Percentiles rank a stretch among this genome's conserved stretches.
These are phyloP conservation scores for Xylaria multiplex DNA, from an alignment of 2,329 filamentous ascomycete genomes.

Conservation along the genomic window DNA sequence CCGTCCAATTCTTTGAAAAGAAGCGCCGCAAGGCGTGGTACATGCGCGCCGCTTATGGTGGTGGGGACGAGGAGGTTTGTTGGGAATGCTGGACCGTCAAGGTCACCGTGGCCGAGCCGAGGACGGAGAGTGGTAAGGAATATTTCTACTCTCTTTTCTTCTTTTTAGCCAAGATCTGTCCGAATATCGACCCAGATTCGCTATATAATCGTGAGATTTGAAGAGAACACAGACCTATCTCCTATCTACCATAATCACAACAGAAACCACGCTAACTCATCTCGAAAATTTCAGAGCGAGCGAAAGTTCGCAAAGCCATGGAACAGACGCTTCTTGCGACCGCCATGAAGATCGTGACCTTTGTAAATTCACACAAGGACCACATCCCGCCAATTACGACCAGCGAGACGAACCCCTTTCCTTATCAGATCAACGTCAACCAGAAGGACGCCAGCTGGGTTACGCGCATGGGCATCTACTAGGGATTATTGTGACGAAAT, in stretches of 20 bases:
- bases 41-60: slow-evolving; percentile 59
- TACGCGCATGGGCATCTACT: slow-evolving; percentile 62
- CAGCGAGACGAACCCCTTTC: slow-evolving; percentile 90
- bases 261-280: slow-evolving; percentile 18
- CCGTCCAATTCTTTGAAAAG: slow-evolving; percentile 95
- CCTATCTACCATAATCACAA: not conserved
- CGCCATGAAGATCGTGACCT: slow-evolving; percentile 87
- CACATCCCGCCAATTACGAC: slow-evolving; percentile 98
- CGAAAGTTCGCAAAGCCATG: slow-evolving; percentile 90
- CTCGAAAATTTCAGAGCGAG: slow-evolving; percentile 69
- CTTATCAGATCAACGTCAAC: slow-evolving; percentile 91
- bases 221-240: not conserved
- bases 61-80: slow-evolving; percentile 88
- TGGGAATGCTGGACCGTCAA: slow-evolving; percentile 98
- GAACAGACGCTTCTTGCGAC: slow-evolving; percentile 88
- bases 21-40: slow-evolving; percentile 83
- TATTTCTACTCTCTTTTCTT: slow-evolving; percentile 3
- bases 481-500: slow-evolving; percentile 17
- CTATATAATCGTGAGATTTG: not conserved
- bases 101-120: slow-evolving; percentile 89
- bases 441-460: slow-evolving; percentile 84
- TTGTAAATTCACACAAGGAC: slow-evolving; percentile 88
- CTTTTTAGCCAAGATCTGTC: not conserved
- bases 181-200: not conserved
- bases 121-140: slow-evolving; percentile 84